These are phyloP conservation scores for Keithomyces neogunnii DNA, from an alignment of 2,329 filamentous ascomycete species.

Conservation along the genomic window DNA sequence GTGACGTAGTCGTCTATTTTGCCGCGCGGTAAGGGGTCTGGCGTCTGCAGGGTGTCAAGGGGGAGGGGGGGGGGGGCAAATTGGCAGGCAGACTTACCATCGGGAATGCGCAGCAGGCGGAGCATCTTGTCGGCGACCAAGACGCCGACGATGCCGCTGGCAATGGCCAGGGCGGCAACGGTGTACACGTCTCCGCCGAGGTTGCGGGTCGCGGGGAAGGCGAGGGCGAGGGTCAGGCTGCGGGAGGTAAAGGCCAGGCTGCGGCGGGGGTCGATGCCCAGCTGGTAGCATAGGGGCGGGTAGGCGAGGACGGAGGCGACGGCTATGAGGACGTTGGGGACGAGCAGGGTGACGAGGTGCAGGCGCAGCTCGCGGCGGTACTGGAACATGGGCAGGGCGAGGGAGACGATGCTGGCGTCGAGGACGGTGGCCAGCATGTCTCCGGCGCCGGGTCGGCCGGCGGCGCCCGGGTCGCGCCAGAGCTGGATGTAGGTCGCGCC, in stretches of 20 bases:
- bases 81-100: slow-evolving; percentile 28
- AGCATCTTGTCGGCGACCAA: slow-evolving; percentile 44
- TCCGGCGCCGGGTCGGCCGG: slow-evolving; percentile 34
- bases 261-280: slow-evolving; percentile 30
- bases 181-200: slow-evolving; percentile 48
- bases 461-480: slow-evolving; percentile 32
- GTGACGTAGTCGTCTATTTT: slow-evolving; percentile 51
- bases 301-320: slow-evolving; percentile 48
- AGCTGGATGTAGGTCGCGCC: slow-evolving; percentile 43
- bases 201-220: slow-evolving; percentile 46
- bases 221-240: slow-evolving; percentile 52
- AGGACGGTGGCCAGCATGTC: slow-evolving; percentile 47
- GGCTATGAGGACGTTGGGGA: slow-evolving; percentile 43
- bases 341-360: slow-evolving; percentile 45
- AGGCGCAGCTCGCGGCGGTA: slow-evolving; percentile 46
- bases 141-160: slow-evolving; percentile 51
- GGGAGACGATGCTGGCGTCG: slow-evolving; percentile 49
- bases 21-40: no score
- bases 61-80: neutral
- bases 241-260: slow-evolving; percentile 47
- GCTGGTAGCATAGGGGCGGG: slow-evolving; percentile 42
- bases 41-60: no score
- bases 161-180: slow-evolving; percentile 47
- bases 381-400: slow-evolving; percentile 53
- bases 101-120: slow-evolving; percentile 40